Evolutionary conservation across 495 filamentous ascomycete species (phyloP), one percentile per base, ranked within the genome.

Genomic region (Penicillium antarcticum): DNA sequence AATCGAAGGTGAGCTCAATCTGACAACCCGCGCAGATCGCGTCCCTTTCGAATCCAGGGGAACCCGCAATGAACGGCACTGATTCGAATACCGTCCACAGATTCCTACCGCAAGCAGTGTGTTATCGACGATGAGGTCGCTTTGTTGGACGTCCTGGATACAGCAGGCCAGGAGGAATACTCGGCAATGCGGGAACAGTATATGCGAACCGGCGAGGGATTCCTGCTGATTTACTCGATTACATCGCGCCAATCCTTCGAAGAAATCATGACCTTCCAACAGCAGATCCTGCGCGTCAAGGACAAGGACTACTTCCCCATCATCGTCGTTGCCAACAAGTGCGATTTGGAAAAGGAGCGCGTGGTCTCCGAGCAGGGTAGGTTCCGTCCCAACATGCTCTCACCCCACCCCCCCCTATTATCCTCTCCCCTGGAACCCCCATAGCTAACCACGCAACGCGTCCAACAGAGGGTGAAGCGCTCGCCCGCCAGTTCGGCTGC

Each of bases 221-320:
- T 98, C 75, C 80, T 98, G 56, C 83, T 98, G 17, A 91, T 98
- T 58, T 98, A 97, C 78, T 97, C 88, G 45, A 98, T 98, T 75
- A 97, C 89, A 12, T 97, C 92, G 65, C 83, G 92, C 59, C 91
- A 96, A 71, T 94, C 88, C 55, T 97, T 97, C 66, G 92, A 97
- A 69, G 95, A 98, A 75, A 97, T 98, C 67, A 83, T 89, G 71
- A 96, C 91, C 32, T 97, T 97, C 70, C 92, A 97, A 73, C 92
- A 97, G 80, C 94, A 98, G 74, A 98, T 98, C 69, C 80, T 97
- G 47, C 78, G 94, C 56, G 94, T 98, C 58, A 98, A 98, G 79
- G 94, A 97, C 76, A 97, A 92, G 81, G 94, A 98, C 65, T 94
- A 95, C 67, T 97, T 98, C 76, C 94, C 94, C 56, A 96, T 98